A percentile compares a stretch with the other conserved stretches of the same genome.
phyloP scores from a whole-genome alignment of 2,329 filamentous ascomycete genomes.

The Fusarium sacchari region DNA sequence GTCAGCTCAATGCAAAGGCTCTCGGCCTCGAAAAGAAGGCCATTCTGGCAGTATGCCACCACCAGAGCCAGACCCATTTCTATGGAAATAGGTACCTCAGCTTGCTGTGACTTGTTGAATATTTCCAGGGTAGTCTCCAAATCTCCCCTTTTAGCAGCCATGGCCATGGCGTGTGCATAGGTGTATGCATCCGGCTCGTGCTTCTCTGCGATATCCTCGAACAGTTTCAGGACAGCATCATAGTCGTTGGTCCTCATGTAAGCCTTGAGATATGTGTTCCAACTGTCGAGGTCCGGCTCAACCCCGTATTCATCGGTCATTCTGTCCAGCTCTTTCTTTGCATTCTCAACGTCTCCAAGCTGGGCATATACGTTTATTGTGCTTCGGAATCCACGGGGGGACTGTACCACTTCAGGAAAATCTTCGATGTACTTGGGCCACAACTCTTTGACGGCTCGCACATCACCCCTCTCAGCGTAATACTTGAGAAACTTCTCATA shows the following conservation, averaged over 20 bases:
- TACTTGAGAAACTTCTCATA: conserved; percentile 62
- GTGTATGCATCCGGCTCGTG: conserved; percentile 69
- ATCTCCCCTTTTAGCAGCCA: conserved; percentile 78
- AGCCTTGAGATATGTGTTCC: conserved; percentile 82
- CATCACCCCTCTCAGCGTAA: conserved; percentile 60
- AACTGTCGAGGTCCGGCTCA: conserved; percentile 68
- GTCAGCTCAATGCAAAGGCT: conserved; percentile 61
- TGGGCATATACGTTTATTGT: conserved; percentile 78
- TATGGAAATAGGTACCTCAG: conserved; percentile 60
- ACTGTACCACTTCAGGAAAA: conserved; percentile 49
- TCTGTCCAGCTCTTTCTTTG: conserved; percentile 69
- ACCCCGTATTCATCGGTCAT: conserved; percentile 66
- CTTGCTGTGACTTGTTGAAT: conserved; percentile 69
- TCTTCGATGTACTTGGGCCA: conserved; percentile 56
- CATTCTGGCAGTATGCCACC: conserved; percentile 67
- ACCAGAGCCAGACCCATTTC: conserved; percentile 73
- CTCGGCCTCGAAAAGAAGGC: conserved; percentile 50
- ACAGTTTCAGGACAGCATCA: conserved; percentile 70
- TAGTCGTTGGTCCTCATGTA: conserved; percentile 74
- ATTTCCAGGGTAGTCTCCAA: conserved; percentile 73
- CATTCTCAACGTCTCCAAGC: conserved; percentile 69
- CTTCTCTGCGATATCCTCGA: conserved; percentile 65
- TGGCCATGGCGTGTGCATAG: conserved; percentile 78
- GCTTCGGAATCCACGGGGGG: conserved; percentile 59
- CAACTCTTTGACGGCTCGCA: conserved; percentile 55